These are phyloP conservation scores for Avicennia marina DNA, from an alignment of 257 asterid species.

Conservation along the genomic window DNA sequence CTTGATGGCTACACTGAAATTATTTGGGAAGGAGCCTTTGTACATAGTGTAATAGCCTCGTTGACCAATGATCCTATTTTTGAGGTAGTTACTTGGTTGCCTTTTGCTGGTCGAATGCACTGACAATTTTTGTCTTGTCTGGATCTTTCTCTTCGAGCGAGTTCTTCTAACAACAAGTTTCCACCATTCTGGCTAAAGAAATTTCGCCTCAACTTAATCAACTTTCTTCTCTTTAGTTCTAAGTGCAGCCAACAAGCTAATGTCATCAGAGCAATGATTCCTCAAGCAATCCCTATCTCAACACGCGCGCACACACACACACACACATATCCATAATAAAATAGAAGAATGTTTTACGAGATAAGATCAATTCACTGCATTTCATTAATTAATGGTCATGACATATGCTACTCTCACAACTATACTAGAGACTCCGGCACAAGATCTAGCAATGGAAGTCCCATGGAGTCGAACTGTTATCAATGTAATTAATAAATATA, in stretches of 20 bases:
- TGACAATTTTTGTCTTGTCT: conserved; percentile 10
- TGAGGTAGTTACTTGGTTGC: conserved; percentile 22
- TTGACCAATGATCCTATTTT: conserved; percentile 24
- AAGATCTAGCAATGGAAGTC: too few relatives aligned
- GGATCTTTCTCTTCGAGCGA: conserved; percentile 9
- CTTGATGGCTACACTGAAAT: conserved; percentile 19
- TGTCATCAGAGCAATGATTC: conserved; percentile 11
- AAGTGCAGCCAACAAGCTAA: conserved; percentile 13
- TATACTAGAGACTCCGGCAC: too few relatives aligned
- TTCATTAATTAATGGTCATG: too few relatives aligned
- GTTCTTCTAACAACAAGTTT: conserved; percentile 19
- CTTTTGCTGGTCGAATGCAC: conserved; percentile 17
- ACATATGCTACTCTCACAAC: too few relatives aligned
- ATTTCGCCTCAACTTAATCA: background rate
- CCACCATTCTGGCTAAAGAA: conserved; percentile 23
- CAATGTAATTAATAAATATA: too few relatives aligned
- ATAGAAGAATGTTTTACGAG: too few relatives aligned
- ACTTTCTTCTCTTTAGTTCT: conserved; percentile 26
- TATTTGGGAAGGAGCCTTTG: conserved; percentile 15
- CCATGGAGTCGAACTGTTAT: too few relatives aligned
- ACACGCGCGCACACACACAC: too few relatives aligned
- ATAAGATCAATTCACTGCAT: too few relatives aligned
- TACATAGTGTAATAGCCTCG: conserved; percentile 25
- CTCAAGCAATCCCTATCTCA: conserved; percentile 23
- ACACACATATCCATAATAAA: too few relatives aligned